Evolutionary conservation across 352 stramenopile genomes (phyloP).

Genomic region (Pythium coloratum): DNA sequence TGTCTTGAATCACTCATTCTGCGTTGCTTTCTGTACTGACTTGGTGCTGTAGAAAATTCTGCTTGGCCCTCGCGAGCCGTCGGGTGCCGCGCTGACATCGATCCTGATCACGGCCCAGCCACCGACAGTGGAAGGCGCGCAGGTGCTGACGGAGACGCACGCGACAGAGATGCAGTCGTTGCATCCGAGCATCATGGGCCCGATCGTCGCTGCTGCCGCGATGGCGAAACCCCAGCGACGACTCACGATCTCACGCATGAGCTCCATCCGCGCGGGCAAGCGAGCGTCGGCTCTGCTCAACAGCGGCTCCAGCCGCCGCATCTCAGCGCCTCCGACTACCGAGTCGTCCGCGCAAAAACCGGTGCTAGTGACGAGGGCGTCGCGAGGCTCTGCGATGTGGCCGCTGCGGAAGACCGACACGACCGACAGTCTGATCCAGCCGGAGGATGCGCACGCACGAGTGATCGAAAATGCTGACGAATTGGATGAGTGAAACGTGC

Average conservation of each 20-base stretch:
- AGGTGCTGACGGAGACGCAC: slow-evolving; percentile 45
- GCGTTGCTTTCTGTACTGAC: not conserved
- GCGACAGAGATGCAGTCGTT: slow-evolving; percentile 42
- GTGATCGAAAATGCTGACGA: slow-evolving; percentile 22
- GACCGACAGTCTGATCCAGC: slow-evolving; percentile 16
- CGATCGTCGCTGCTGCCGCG: not conserved
- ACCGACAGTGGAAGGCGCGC: slow-evolving; percentile 47
- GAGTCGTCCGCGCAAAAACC: not conserved
- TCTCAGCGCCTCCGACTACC: slow-evolving; percentile 9
- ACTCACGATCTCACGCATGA: slow-evolving; percentile 19
- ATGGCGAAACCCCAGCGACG: not conserved
- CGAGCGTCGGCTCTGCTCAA: slow-evolving; percentile 12
- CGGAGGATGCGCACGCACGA: slow-evolving; percentile 14
- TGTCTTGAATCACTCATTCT: not conserved
- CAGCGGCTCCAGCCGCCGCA: slow-evolving; percentile 10
- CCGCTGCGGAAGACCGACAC: slow-evolving; percentile 6
- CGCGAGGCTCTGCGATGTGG: slow-evolving; percentile 13
- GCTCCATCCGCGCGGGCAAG: slow-evolving; percentile 28
- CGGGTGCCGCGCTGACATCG: slow-evolving; percentile 41
- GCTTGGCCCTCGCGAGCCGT: slow-evolving; percentile 49
- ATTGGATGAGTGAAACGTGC: slow-evolving; percentile 11
- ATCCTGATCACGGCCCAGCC: slow-evolving; percentile 53
- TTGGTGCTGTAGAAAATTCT: slow-evolving; percentile 45
- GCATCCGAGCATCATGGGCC: slow-evolving; percentile 23
- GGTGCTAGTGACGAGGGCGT: not conserved